Base-by-base conservation (phyloP, 164 flowering plant species). In the Macadamia tetraphylla region DNA sequence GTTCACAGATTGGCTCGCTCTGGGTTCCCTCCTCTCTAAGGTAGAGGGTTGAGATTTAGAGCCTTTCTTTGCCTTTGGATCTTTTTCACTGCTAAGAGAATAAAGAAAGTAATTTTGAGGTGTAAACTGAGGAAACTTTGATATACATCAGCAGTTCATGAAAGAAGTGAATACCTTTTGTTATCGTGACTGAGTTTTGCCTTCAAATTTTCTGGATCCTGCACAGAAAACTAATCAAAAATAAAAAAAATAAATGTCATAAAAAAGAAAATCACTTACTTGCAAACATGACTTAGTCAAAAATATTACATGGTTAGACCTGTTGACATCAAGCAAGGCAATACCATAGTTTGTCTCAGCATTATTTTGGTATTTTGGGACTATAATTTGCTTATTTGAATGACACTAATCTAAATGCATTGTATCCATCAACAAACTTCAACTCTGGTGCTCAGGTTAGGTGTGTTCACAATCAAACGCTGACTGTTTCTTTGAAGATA, bases 151-250 rank as follows among this genome's bases (percentile, higher is more conserved):
- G 23, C 44, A 49, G n/a, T 59, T 11, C 30, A 35, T 1, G 58
- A 30, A 67, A 40, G 69, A 12, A 56, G 7, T 18, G 44, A 65
- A 15, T 79, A 89, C 95, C 90, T 82, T 75, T 14, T 53, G 14
- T 14, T 53, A 14, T 53, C 57, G 13, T 53, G 18, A 53, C 18
- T 53, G 17, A 17, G 15, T 53, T 53, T 53, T 17, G 15, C 57
- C 57, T 53, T 53, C n/a, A 53, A 53, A 53, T 53, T 53, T 53
- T 17, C 57, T 12, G 57, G 57, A 53, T 11, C 17, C 57, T 11
- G 57, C 6, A 4, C 2, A 17, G 57, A 17, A 53, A 14, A 53
- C 57, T 17, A 53, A 12, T 53, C 1, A 4, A 53, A 2, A 53
- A 53, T 1, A n/a, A 53, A 14, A 53, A 53, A 6, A 53, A 6